Evolutionary conservation across 371 early-diverging fungal species (phyloP).

Genomic region (Saksenaea oblongispora): DNA sequence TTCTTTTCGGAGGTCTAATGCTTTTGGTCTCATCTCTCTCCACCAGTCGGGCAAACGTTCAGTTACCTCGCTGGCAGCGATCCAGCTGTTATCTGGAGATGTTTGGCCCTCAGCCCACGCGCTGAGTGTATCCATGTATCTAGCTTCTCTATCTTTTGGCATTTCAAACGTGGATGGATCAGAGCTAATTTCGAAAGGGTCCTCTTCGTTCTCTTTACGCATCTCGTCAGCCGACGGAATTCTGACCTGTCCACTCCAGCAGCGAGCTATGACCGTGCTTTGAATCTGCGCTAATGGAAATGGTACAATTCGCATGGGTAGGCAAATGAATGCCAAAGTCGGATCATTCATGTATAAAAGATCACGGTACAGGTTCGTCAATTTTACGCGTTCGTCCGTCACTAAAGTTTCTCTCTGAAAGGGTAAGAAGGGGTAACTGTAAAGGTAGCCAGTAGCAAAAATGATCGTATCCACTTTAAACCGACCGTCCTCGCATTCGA

Average conservation of each 20-base stretch:
- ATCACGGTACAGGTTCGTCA: constrained; percentile 48
- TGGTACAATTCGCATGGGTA: constrained; percentile 58
- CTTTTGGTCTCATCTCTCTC: constrained; percentile 23
- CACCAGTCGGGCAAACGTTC: constrained; percentile 27
- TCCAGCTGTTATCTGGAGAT: constrained; percentile 8
- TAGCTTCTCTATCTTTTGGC: constrained; percentile 17
- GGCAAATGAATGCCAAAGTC: constrained; percentile 55
- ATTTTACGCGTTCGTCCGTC: constrained; percentile 41
- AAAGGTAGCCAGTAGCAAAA: constrained; percentile 66
- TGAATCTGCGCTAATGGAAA: constrained; percentile 59
- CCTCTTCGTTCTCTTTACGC: constrained; percentile 1
- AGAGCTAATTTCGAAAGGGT: not conserved
- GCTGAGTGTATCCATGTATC: constrained; percentile 31
- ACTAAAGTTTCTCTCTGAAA: constrained; percentile 28
- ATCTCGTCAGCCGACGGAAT: constrained; percentile 13
- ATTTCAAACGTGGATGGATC: not conserved
- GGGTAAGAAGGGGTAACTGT: constrained; percentile 56
- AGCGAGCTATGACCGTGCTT: constrained; percentile 44
- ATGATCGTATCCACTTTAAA: constrained; percentile 48
- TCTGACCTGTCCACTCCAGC: constrained; percentile 26
- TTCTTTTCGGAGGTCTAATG: constrained; percentile 24
- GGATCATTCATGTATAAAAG: constrained; percentile 56
- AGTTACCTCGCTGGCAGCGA: constrained; percentile 24
- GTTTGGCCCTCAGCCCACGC: constrained; percentile 40
- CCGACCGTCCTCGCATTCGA: constrained; percentile 40